Percentiles rank a stretch among this genome's conserved stretches.
phyloP scores from a whole-genome alignment of 2,329 filamentous ascomycete genomes.

The Fusarium sororula region DNA sequence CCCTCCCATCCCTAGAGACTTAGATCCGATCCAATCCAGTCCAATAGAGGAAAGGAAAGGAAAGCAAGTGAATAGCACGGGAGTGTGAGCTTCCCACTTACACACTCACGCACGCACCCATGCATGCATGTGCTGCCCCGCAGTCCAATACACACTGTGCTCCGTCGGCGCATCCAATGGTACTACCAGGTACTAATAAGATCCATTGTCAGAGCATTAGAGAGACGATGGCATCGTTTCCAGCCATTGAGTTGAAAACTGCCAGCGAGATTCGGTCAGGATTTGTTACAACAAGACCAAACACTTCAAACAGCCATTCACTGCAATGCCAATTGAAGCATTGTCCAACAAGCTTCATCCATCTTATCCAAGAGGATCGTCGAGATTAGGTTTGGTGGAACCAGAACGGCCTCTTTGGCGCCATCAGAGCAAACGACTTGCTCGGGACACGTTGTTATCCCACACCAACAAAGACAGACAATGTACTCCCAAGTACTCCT shows the following conservation, averaged over 20 bases:
- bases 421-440: constrained; percentile 7
- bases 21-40: not conserved
- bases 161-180: not conserved
- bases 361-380: constrained; percentile 29
- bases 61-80: constrained; percentile 16
- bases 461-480: not conserved
- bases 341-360: not conserved
- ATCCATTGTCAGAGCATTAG: not conserved
- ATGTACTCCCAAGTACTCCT: constrained; percentile 27
- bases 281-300: not conserved
- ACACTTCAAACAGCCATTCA: not conserved
- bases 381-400: constrained; percentile 45
- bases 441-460: constrained; percentile 1
- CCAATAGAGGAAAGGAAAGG: not conserved
- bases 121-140: constrained; percentile 24
- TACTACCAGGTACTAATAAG: constrained; percentile 4
- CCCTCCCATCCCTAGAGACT: not conserved
- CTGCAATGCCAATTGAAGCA: not conserved
- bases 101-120: not conserved
- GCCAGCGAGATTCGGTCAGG: fast-evolving
- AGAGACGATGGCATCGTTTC: not conserved
- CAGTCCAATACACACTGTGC: constrained; percentile 24
- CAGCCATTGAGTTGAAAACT: not conserved
- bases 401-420: constrained; percentile 11
- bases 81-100: constrained; percentile 17